phyloP scores from a whole-genome alignment of 2,329 filamentous ascomycete species.

The Apiospora koreana region DNA sequence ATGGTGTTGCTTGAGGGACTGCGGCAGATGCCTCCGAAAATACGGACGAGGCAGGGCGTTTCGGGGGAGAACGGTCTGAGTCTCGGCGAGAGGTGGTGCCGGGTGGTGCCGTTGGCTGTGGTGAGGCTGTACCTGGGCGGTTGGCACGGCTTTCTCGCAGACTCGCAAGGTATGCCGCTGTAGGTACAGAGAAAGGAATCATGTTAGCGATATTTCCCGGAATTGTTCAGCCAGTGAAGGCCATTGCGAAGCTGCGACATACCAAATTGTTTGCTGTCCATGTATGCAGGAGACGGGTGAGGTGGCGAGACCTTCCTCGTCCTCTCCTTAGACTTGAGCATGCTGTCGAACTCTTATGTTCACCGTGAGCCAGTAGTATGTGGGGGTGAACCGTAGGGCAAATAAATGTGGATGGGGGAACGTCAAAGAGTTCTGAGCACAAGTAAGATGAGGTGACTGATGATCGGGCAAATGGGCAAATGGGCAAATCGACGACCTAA shows the following conservation, averaged over 20 bases:
- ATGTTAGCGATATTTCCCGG: constrained; percentile 15
- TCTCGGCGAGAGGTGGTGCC: constrained; percentile 32
- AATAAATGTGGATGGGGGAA: background rate
- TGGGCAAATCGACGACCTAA: background rate
- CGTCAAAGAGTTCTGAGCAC: background rate
- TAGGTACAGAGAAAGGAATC: constrained; percentile 8
- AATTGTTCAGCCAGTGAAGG: constrained; percentile 16
- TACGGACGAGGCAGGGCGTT: constrained; percentile 30
- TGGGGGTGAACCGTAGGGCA: background rate
- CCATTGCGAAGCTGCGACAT: constrained; percentile 28
- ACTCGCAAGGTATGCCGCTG: constrained; percentile 71
- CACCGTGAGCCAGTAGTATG: background rate
- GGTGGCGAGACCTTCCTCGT: constrained; percentile 33
- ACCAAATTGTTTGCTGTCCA: constrained; percentile 70
- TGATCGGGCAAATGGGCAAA: no score
- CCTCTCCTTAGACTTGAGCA: constrained; percentile 32
- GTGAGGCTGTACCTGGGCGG: constrained; percentile 71
- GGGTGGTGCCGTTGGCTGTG: constrained; percentile 48
- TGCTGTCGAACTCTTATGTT: constrained; percentile 10
- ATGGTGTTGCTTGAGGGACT: constrained; percentile 29
- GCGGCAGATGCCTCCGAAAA: constrained; percentile 31
- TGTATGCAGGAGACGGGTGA: constrained; percentile 63
- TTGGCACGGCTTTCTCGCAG: constrained; percentile 68
- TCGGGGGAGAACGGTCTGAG: constrained; percentile 26
- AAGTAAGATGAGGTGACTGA: background rate